Evolutionary conservation across 2,329 filamentous ascomycete species (phyloP).

Genomic region (Alternaria sp.): DNA sequence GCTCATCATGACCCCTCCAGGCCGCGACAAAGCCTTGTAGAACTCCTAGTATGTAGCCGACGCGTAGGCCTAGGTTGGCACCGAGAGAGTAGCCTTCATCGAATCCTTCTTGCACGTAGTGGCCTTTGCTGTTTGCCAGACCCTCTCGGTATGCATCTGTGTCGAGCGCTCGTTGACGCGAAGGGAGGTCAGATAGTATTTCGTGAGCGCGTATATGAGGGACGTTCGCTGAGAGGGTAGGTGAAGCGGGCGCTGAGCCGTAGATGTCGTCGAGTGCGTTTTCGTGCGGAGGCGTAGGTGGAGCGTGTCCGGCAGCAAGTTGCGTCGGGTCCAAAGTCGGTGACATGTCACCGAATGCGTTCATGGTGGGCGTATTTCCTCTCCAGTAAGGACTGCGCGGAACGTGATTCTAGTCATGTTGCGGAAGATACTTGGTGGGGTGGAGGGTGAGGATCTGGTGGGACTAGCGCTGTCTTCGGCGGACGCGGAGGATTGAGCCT

Average conservation of each 20-base stretch:
- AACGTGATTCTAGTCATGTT: conserved; percentile 15
- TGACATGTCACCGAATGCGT: conserved; percentile 27
- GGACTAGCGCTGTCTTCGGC: conserved; percentile 21
- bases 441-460: conserved; percentile 14
- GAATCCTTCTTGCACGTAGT: conserved; percentile 83
- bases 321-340: conserved; percentile 34
- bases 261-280: conserved; percentile 55
- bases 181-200: conserved; percentile 72
- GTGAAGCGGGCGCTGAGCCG: conserved; percentile 52
- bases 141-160: conserved; percentile 93
- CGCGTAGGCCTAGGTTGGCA: conserved; percentile 75
- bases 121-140: conserved; percentile 74
- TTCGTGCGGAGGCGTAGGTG: conserved; percentile 43
- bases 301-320: conserved; percentile 37
- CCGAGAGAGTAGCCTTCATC: conserved; percentile 89
- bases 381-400: not conserved
- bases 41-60: conserved; percentile 77
- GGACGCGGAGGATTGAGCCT: conserved; percentile 25
- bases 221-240: conserved; percentile 22
- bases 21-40: conserved; percentile 73
- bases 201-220: conserved; percentile 36
- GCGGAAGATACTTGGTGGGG: conserved; percentile 13
- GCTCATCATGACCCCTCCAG: conserved; percentile 39
- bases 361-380: conserved; percentile 14
- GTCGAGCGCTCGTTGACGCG: conserved; percentile 76